Evolutionary conservation across 352 stramenopile species (phyloP), one percentile per base, ranked within the genome.

Genomic region (Poterioochromonas sp.): DNA sequence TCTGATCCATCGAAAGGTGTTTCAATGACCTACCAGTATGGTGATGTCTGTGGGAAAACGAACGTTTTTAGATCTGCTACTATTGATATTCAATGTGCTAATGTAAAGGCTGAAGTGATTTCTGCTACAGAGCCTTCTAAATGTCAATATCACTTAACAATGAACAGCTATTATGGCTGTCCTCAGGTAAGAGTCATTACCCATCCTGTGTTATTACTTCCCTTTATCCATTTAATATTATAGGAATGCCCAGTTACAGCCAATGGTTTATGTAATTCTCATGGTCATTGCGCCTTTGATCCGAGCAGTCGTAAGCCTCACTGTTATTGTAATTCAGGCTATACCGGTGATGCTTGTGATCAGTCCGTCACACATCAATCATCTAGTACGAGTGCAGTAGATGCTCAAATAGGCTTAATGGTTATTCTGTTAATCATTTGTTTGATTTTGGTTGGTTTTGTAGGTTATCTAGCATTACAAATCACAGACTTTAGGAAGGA

Each of bases 281-380:
- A 68, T 40, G 58, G 58, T n/a, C 58, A 68, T 68, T 68, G 58
- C 58, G 58, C 58, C 15, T 68, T 39, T 40, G 58, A 68, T 40
- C 11, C 15, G 5, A 68, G 26, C 5, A 40, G 26, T 32, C 5
- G 26, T 5, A 32, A 68, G 29, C 8, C 58, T n/a, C 26, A 68
- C 29, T 68, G 58, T 26, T 68, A 39, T 26, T 68, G 58, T 26
- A 68, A 68, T 34, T 15, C 5, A 15, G 58, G 58, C 15, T 68
- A 40, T 32, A n/a, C 26, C 26, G 58, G 58, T 20, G 26, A 26
- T 34, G 15, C 58, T 5, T 68, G 58, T 68, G 15, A 15, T 40
- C 5, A 40, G 5, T n/a, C 15, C 15, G 34, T n/a, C 29, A n/a
- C 58, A 11, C 5, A 26, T 40, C 5, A 37, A 40, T 58, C 47